Base-by-base conservation (phyloP, 306 rosid genomes). In the Glycyrrhiza uralensis region DNA sequence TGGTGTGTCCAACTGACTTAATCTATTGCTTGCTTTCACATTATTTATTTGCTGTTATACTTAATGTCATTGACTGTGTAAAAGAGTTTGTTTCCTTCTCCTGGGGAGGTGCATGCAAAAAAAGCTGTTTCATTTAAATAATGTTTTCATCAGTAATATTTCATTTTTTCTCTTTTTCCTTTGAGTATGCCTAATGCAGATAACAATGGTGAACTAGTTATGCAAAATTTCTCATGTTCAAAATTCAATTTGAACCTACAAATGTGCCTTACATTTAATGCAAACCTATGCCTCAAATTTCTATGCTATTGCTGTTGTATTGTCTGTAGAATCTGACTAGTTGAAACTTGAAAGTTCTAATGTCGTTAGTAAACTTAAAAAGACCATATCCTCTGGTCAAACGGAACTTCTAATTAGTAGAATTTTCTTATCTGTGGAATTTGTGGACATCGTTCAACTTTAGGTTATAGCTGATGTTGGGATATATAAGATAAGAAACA, bases 1-100 rank as follows among this genome's bases (percentile, higher is more conserved):
- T 17, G 99, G 74, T 76, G 33, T n/a, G 58, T 75, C 26, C 32
- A 66, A 44, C 42, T 55, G 3, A 69, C 76, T 69, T 70, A 11
- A 26, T 15, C 20, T 26, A 22, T 65, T 66, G 35, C 69, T 54
- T 22, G 33, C 36, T 44, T 55, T 50, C 66, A 23, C 6, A 14
- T 17, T 55, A 50, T 41, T 63, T 41, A 69, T 51, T 26, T 57
- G n/a, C 57, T 14, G 68, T 76, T n/a, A n/a, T 61, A 38, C 57
- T 69, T 20, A 28, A 29, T 22, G 1, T 24, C 51, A 47, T 33
- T n/a, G n/a, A n/a, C n/a, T 32, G 46, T 45, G 14, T 41, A 10
- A 12, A 38, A n/a, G 20, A 10, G 2, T 42, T 54, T 42, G 41
- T n/a, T 18, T 7, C 28, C 32, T 26, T 15, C 55, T 32, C 29